Evolutionary conservation across 2,329 filamentous ascomycete genomes (phyloP), one percentile per base, ranked within the genome.

Genomic region (Cladosporium velox): DNA sequence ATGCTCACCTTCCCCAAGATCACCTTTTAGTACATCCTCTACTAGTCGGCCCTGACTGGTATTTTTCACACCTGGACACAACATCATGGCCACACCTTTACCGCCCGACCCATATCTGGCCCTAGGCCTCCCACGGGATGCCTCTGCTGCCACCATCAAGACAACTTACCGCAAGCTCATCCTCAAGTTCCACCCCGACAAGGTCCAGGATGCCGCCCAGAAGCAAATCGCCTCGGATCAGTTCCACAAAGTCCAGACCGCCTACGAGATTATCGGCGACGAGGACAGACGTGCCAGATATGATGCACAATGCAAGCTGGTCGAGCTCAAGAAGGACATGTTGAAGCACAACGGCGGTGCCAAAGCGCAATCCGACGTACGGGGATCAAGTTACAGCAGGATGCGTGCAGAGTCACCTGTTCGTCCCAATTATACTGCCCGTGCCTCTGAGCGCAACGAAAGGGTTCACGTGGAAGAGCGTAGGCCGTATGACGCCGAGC

Each of bases 211-310:
- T 73, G 88, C 90, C 63, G 83, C 87, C 18, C 82, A 91, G 73
- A 96, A 95, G 79, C 87, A 88, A 67, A 82, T 87, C 72, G 96
- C 93, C 78, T 88, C 91, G 72, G 89, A 92, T 72, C 90, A 96
- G 79, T 99, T 98, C 75, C 93, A 97, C 79, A 89, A 88, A 76
- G 91, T 98, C 38, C 93, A 97, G 78, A 88, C 93, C 73, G 93
- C 95, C 60, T 99, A 97, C 79, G 95, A 98, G 79, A 84, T 95
- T 34, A 86, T 99, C 67, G 91, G 88, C 74, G 90, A 97, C 75
- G 90, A 94, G 32, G 83, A 81, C 7, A 87, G 89, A 75, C 85
- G 92, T 67, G 79, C 82, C 66, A 88, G 88, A 71, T 97, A 97
- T 78, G 92, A 98, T 79, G 88, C 92, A 62, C 86, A 89, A 75